Conservation (phyloP, 139 green algal genomes). For the Coelastrella sp. region DNA sequence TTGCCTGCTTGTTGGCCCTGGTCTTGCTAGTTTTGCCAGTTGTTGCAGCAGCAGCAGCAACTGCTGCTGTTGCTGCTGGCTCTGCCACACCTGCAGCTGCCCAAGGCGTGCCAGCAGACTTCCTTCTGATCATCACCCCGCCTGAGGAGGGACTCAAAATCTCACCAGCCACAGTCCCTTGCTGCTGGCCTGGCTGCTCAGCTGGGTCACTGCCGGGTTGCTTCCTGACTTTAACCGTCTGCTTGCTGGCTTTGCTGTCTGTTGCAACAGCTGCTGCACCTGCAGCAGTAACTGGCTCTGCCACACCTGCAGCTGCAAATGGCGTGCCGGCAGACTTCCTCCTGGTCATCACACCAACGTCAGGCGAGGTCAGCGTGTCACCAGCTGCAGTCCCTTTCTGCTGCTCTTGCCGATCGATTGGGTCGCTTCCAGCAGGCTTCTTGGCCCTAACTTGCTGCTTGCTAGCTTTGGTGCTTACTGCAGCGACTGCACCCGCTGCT, state of each 20-base stretch:
- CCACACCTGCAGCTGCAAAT: too few relatives aligned
- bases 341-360: background rate
- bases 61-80: background rate
- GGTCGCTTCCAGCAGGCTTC: background rate
- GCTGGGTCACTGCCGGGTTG: too few relatives aligned
- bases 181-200: too few relatives aligned
- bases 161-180: too few relatives aligned
- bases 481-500: background rate
- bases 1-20: background rate
- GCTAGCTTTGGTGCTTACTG: background rate
- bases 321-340: background rate
- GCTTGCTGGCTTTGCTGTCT: too few relatives aligned
- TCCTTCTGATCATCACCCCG: too few relatives aligned
- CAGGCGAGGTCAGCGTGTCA: background rate
- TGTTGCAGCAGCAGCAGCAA: background rate
- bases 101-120: too few relatives aligned
- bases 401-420: slow-evolving; percentile 1
- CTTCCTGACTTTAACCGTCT: too few relatives aligned
- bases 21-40: background rate
- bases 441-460: background rate
- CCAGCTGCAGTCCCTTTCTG: background rate
- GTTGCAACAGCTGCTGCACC: too few relatives aligned
- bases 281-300: too few relatives aligned
- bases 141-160: too few relatives aligned
- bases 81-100: background rate